Percentiles rank a stretch among this genome's conserved stretches.
Conservation (phyloP, 2,329 filamentous ascomycete genomes). For the Coccinonectria pachysandricola region DNA sequence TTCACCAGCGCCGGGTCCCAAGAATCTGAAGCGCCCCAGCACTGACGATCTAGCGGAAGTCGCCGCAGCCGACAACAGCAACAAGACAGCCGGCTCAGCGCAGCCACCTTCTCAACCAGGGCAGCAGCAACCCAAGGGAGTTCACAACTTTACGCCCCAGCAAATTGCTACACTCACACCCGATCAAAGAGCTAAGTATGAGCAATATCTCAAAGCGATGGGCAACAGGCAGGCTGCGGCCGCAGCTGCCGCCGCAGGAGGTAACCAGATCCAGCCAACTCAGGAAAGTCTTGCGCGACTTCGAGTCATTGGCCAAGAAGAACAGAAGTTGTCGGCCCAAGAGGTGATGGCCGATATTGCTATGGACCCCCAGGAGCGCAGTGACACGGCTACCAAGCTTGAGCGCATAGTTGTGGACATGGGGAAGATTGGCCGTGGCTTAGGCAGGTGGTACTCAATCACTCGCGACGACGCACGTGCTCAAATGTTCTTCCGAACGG, state of each 20-base stretch:
- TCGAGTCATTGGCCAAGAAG: conserved; percentile 28
- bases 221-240: conserved; percentile 19
- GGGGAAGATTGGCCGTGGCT: conserved; percentile 31
- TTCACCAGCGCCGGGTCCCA: conserved; percentile 29
- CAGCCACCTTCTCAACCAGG: conserved; percentile 18
- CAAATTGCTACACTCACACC: conserved; percentile 31
- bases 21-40: conserved; percentile 41
- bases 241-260: conserved; percentile 11
- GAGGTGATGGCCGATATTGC: conserved; percentile 35
- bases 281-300: conserved; percentile 23
- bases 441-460: conserved; percentile 38
- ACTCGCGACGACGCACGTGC: conserved; percentile 40
- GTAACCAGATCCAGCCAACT: conserved; percentile 9
- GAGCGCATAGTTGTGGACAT: conserved; percentile 31
- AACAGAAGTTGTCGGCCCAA: conserved; percentile 26
- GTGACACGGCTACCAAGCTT: conserved; percentile 35
- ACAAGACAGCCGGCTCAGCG: conserved; percentile 11
- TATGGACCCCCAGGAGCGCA: conserved; percentile 35
- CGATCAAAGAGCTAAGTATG: conserved; percentile 36
- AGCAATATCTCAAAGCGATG: conserved; percentile 25
- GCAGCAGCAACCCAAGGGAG: conserved; percentile 13
- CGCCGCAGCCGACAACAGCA: conserved; percentile 7
- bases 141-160: conserved; percentile 18
- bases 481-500: conserved; percentile 41
- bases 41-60: conserved; percentile 35